Evolutionary conservation across 2,329 filamentous ascomycete genomes (phyloP).

Genomic region (Beauveria scarabaeidicola): DNA sequence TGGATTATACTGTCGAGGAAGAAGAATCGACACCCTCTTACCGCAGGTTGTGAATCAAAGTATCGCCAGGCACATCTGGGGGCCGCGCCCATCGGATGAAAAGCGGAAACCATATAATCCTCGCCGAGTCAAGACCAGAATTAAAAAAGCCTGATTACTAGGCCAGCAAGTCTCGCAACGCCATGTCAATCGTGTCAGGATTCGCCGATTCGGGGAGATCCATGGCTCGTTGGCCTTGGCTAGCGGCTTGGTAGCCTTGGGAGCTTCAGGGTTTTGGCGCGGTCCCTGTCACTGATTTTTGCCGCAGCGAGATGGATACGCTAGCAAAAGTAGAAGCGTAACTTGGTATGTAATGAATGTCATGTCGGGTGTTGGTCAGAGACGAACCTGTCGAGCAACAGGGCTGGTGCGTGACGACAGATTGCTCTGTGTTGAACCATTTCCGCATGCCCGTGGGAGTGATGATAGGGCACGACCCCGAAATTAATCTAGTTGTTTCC

Average conservation of each 20-base stretch:
- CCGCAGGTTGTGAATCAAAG: background rate
- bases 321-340: too few relatives aligned
- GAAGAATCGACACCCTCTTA: background rate
- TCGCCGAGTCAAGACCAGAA: background rate
- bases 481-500: background rate
- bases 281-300: background rate
- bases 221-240: background rate
- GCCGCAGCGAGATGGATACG: too few relatives aligned
- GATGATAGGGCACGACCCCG: background rate
- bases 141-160: background rate
- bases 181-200: background rate
- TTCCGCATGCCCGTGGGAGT: background rate
- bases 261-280: background rate
- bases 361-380: too few relatives aligned
- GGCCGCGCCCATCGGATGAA: background rate
- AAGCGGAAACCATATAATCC: background rate
- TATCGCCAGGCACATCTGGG: background rate
- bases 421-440: background rate
- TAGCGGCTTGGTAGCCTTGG: background rate
- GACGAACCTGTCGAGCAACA: too few relatives aligned
- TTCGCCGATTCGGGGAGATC: background rate
- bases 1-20: background rate
- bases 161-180: background rate
- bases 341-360: too few relatives aligned
- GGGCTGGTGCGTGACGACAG: too few relatives aligned